These are phyloP conservation scores for Rhodotorula sphaerocarpa DNA, from an alignment of 768 basidiomycete species.

Conservation along the genomic window DNA sequence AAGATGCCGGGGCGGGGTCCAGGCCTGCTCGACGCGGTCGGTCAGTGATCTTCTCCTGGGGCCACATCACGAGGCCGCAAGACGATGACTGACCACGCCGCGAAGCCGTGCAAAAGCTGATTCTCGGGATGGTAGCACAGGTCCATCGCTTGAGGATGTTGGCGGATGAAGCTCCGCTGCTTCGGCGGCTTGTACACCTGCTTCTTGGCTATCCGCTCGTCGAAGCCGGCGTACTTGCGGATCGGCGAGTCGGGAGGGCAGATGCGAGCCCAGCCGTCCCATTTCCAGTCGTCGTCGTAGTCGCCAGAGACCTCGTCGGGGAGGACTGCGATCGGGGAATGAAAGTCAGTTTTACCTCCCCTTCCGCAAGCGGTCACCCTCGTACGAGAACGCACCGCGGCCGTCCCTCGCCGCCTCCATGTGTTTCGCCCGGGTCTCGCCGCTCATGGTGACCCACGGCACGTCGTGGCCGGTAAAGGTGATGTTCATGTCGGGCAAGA, in stretches of 20 bases:
- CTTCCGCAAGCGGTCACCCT: not conserved
- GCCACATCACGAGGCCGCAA: not conserved
- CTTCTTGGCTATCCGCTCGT: constrained; percentile 5
- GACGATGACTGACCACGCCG: constrained; percentile 23
- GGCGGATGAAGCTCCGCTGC: constrained; percentile 37
- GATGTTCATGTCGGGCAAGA: constrained; percentile 36
- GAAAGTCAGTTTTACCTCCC: not conserved
- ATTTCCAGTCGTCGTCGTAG: constrained; percentile 11
- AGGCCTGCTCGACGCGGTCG: constrained; percentile 9
- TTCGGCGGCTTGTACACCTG: constrained; percentile 7
- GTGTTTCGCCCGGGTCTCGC: constrained; percentile 8
- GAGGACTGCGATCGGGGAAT: constrained; percentile 3
- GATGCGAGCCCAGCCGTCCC: constrained; percentile 37
- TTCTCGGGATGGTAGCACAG: constrained; percentile 42
- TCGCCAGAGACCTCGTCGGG: constrained; percentile 7
- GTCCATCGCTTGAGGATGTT: constrained; percentile 39
- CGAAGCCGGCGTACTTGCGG: constrained; percentile 14
- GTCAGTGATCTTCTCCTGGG: not conserved
- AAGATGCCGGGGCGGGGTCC: constrained; percentile 35
- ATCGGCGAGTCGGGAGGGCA: constrained; percentile 27
- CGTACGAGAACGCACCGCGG: not conserved
- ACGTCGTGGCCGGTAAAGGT: constrained; percentile 37
- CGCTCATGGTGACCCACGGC: constrained; percentile 26
- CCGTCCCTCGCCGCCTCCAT: constrained; percentile 2
- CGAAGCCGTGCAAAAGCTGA: constrained; percentile 37